Evolutionary conservation across 169 alveolate genomes (phyloP).

Genomic region (Babesia bovis): DNA sequence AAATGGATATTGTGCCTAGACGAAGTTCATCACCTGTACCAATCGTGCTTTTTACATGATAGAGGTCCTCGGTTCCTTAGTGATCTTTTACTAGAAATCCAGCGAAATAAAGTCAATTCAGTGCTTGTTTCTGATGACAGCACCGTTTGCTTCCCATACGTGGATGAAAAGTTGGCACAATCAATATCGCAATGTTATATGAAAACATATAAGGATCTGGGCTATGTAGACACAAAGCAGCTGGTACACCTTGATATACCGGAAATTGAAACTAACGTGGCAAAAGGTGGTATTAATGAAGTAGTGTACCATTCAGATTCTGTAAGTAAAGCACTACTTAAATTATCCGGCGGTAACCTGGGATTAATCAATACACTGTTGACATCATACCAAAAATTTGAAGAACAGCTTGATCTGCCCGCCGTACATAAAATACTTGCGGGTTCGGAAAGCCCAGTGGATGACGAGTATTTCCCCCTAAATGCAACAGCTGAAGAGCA

Average conservation of each 20-base stretch:
- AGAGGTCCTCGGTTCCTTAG: conserved; percentile 41
- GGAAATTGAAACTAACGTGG: conserved; percentile 23
- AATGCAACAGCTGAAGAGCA: conserved; percentile 35
- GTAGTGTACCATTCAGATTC: conserved; percentile 3
- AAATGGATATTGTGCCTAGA: conserved; percentile 51
- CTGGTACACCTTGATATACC: conserved; percentile 33
- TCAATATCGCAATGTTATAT: not conserved
- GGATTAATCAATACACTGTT: conserved; percentile 14
- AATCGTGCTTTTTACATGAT: conserved; percentile 42
- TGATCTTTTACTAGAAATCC: conserved; percentile 23
- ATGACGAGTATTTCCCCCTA: conserved; percentile 65
- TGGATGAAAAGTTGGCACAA: not conserved
- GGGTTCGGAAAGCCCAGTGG: conserved; percentile 52
- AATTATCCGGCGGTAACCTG: conserved; percentile 47
- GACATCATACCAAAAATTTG: conserved; percentile 23
- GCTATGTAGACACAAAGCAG: too few species aligned
- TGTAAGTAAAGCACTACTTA: conserved; percentile 8
- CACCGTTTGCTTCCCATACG: not conserved
- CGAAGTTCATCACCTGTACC: conserved; percentile 28
- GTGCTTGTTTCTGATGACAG: conserved; percentile 40
- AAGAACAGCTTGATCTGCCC: conserved; percentile 15
- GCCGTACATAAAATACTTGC: conserved; percentile 62
- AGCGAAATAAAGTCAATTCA: conserved; percentile 10
- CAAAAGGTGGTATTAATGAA: not conserved
- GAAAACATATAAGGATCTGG: too few species aligned